phyloP scores from a whole-genome alignment of 1,284 basidiomycete genomes.

The Leucoagaricus sp. region DNA sequence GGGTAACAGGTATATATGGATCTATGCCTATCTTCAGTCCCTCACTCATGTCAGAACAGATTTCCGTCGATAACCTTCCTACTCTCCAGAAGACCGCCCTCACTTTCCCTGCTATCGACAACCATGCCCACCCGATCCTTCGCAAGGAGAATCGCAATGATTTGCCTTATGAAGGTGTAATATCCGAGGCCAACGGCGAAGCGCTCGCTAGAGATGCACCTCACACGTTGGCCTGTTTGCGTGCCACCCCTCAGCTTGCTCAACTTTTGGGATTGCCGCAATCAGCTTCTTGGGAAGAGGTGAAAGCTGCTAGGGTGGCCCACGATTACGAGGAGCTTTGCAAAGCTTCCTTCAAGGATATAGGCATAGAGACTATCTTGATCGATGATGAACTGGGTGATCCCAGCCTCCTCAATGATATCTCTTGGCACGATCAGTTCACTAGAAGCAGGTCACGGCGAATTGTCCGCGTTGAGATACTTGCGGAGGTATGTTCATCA shows the following conservation, averaged over 20 bases:
- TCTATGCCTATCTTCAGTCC: background rate
- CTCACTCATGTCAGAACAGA: conserved; percentile 4
- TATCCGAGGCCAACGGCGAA: conserved; percentile 62
- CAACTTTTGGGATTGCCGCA: conserved; percentile 44
- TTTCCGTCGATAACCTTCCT: conserved; percentile 17
- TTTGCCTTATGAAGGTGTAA: conserved; percentile 59
- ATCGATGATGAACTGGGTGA: conserved; percentile 70
- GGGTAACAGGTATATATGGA: conserved; percentile 2
- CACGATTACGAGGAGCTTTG: conserved; percentile 60
- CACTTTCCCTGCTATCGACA: conserved; percentile 57
- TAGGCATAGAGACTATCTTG: conserved; percentile 63
- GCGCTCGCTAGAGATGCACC: conserved; percentile 52
- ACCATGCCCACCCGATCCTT: conserved; percentile 75
- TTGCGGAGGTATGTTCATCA: conserved; percentile 57
- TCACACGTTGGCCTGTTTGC: conserved; percentile 57
- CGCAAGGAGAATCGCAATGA: conserved; percentile 42
- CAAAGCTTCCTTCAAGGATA: conserved; percentile 47
- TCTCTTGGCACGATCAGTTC: conserved; percentile 65
- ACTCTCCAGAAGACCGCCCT: conserved; percentile 32
- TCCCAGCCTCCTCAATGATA: conserved; percentile 30
- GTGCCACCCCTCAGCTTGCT: conserved; percentile 56
- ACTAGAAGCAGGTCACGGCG: conserved; percentile 52
- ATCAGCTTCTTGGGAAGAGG: conserved; percentile 54
- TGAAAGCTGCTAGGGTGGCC: conserved; percentile 47
- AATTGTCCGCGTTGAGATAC: conserved; percentile 65